These are phyloP conservation scores for Dioszegia hungarica DNA, from an alignment of 768 basidiomycete genomes.

Conservation along the genomic window DNA sequence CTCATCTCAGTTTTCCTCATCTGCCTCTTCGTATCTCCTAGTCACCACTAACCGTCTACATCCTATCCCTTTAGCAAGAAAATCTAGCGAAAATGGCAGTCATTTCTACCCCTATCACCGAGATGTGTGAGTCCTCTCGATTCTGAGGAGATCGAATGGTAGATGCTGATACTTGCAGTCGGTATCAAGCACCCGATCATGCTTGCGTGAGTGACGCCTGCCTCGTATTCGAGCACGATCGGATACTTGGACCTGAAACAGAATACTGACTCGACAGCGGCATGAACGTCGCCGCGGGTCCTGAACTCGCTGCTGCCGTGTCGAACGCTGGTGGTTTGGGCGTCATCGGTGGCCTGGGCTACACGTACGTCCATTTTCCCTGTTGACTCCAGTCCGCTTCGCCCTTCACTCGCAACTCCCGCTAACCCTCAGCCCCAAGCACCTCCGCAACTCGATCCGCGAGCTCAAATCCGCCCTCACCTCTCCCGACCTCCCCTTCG, in stretches of 20 bases:
- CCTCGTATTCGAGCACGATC: conserved; percentile 52
- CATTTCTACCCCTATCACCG: conserved; percentile 75
- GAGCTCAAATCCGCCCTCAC: conserved; percentile 65
- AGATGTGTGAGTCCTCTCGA: conserved; percentile 55
- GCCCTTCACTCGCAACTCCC: too few relatives aligned
- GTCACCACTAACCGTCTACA: not conserved
- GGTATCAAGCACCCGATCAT: conserved; percentile 76
- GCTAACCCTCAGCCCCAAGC: conserved; percentile 59
- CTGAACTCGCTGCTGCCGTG: conserved; percentile 81
- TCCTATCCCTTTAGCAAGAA: not conserved
- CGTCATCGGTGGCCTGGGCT: conserved; percentile 70
- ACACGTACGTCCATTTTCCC: conserved; percentile 36
- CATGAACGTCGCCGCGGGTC: conserved; percentile 80
- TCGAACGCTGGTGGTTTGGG: conserved; percentile 91
- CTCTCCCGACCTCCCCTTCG: conserved; percentile 59
- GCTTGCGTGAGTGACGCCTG: conserved; percentile 60
- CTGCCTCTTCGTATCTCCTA: too few relatives aligned
- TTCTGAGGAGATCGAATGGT: not conserved
- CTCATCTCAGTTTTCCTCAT: not conserved
- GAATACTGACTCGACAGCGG: too few relatives aligned
- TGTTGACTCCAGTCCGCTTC: too few relatives aligned
- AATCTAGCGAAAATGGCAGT: conserved; percentile 20
- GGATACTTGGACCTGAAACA: too few relatives aligned
- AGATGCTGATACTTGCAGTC: conserved; percentile 45
- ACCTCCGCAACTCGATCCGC: conserved; percentile 42